A percentile compares a stretch with the other conserved stretches of the same genome.
Evolutionary conservation across 345 rosid genomes (phyloP).

Genomic region (Corchorus olitorius): DNA sequence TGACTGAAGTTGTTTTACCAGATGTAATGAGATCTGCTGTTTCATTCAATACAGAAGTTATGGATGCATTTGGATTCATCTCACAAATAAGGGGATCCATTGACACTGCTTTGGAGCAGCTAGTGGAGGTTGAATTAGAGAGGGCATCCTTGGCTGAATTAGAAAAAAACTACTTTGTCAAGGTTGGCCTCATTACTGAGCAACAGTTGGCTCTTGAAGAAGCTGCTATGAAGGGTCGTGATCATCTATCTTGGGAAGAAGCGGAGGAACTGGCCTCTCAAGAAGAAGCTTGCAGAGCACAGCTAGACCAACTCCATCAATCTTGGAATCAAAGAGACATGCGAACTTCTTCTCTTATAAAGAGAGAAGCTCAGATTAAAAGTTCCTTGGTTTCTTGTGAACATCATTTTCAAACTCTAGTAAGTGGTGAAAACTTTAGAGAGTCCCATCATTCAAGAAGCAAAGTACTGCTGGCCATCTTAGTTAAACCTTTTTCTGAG

Average conservation of each 20-base stretch:
- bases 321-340: slow-evolving; percentile 82
- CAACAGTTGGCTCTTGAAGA: slow-evolving; percentile 81
- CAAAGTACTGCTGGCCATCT: slow-evolving; percentile 51
- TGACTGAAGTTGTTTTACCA: slow-evolving; percentile 70
- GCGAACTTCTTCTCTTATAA: slow-evolving; percentile 55
- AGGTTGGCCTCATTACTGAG: slow-evolving; percentile 86
- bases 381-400: slow-evolving; percentile 57
- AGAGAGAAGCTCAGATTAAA: slow-evolving; percentile 66
- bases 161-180: slow-evolving; percentile 76
- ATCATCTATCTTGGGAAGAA: slow-evolving; percentile 96
- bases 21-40: slow-evolving; percentile 68
- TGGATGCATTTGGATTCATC: slow-evolving; percentile 81
- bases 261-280: slow-evolving; percentile 96
- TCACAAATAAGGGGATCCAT: slow-evolving; percentile 79
- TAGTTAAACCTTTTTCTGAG: slow-evolving; percentile 68
- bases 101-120: slow-evolving; percentile 78
- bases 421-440: slow-evolving; percentile 47
- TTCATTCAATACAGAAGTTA: slow-evolving; percentile 67
- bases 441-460: slow-evolving; percentile 55
- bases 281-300: slow-evolving; percentile 92
- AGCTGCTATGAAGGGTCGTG: slow-evolving; percentile 82
- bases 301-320: slow-evolving; percentile 80
- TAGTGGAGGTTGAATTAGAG: slow-evolving; percentile 76
- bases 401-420: slow-evolving; percentile 59
- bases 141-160: slow-evolving; percentile 73